Conservation (phyloP, 495 filamentous ascomycete species). For the Tuber magnatum region DNA sequence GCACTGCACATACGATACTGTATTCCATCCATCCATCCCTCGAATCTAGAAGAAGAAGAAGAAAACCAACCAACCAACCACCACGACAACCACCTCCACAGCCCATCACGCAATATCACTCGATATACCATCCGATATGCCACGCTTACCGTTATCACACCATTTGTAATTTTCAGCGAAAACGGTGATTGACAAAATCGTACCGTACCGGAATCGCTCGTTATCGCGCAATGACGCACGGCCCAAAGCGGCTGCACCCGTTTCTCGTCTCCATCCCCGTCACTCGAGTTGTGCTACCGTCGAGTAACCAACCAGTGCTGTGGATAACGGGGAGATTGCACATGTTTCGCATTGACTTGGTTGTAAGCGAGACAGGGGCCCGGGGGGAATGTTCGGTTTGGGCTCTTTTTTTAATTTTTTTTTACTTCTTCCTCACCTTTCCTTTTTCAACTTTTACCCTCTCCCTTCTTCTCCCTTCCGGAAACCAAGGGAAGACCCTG, state of each 20-base stretch:
- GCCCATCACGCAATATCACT: neutral
- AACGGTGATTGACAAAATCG: too few species aligned
- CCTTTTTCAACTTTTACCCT: neutral
- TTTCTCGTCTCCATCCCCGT: neutral
- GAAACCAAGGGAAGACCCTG: neutral
- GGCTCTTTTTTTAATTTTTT: neutral
- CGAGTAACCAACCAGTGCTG: too few species aligned
- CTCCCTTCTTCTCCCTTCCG: neutral
- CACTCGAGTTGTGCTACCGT: neutral
- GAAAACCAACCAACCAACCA: too few species aligned
- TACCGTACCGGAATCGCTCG: too few species aligned
- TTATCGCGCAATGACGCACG: too few species aligned
- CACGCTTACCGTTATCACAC: too few species aligned
- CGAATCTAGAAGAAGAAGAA: too few species aligned
- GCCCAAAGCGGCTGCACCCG: too few species aligned
- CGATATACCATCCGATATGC: neutral
- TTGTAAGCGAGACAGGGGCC: constrained; percentile 3
- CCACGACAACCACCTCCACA: neutral
- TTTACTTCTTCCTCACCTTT: neutral
- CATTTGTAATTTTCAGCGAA: too few species aligned
- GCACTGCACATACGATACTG: neutral
- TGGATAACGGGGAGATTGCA: neutral
- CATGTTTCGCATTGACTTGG: neutral
- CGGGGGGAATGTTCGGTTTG: neutral
- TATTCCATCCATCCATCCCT: neutral